These are phyloP conservation scores for Trifolium repens DNA, from an alignment of 306 rosid species.

Conservation along the genomic window DNA sequence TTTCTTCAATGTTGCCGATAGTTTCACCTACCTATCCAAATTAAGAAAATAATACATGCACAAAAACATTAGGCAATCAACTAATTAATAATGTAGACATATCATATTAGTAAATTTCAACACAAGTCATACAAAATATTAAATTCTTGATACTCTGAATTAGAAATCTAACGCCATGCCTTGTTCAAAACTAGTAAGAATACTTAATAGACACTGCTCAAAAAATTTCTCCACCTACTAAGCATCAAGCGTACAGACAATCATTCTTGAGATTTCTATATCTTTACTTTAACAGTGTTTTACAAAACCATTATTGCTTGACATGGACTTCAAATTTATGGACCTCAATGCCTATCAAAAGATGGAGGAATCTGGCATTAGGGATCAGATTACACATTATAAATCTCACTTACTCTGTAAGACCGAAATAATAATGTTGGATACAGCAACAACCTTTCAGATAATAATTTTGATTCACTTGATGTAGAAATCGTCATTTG, in stretches of 20 bases:
- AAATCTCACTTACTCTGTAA: background rate
- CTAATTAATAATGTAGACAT: constrained; percentile 15
- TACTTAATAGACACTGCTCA: background rate
- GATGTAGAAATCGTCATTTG: constrained; percentile 13
- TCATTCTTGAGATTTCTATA: background rate
- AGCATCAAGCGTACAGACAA: constrained; percentile 9
- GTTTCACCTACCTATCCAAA: constrained; percentile 84
- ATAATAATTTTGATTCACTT: constrained; percentile 32
- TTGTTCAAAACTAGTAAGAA: constrained; percentile 2
- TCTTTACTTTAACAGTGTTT: constrained; percentile 4
- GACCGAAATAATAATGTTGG: background rate
- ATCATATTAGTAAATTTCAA: constrained; percentile 36
- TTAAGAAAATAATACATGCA: constrained; percentile 4
- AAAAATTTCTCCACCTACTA: background rate
- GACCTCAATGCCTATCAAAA: background rate
- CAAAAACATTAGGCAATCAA: constrained; percentile 31
- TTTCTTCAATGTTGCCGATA: constrained; percentile 84
- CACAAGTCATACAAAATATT: background rate
- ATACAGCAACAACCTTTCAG: background rate
- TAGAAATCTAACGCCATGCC: background rate
- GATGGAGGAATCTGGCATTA: background rate
- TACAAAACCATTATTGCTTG: constrained; percentile 12
- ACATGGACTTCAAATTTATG: background rate
- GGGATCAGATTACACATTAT: background rate
- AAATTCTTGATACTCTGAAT: constrained; percentile 12